These are phyloP conservation scores for Termitomyces sp. DNA, from an alignment of 768 basidiomycete species.

Conservation along the genomic window DNA sequence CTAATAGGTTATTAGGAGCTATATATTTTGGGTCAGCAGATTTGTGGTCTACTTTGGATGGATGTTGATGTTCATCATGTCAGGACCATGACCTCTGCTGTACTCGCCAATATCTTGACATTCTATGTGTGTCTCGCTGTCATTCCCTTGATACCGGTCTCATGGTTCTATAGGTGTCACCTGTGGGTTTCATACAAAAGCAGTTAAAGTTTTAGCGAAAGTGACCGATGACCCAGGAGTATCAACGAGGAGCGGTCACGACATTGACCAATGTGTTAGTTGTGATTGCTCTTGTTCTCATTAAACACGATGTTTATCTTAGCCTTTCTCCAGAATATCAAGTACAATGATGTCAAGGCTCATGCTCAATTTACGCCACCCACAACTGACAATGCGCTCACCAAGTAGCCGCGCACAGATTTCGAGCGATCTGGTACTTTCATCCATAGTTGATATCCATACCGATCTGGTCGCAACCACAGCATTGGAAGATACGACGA, in stretches of 20 bases:
- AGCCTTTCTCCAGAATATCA: conserved; percentile 16
- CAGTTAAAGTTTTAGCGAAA: neutral
- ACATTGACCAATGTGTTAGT: conserved; percentile 17
- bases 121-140: neutral
- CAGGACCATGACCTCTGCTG: neutral
- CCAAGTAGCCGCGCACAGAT: neutral
- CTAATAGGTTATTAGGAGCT: neutral
- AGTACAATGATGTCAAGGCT: conserved; percentile 26
- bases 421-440: conserved; percentile 10
- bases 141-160: neutral
- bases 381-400: conserved; percentile 8
- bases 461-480: neutral
- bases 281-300: neutral
- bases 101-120: neutral
- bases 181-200: conserved; percentile 1
- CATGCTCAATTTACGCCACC: conserved; percentile 27
- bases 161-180: conserved; percentile 8
- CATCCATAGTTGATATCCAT: conserved; percentile 13
- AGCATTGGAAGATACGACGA: neutral
- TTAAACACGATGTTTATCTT: neutral
- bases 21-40: neutral
- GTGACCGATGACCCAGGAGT: conserved; percentile 4
- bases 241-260: conserved; percentile 16
- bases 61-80: neutral
- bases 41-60: neutral